Evolutionary conservation across 768 basidiomycete genomes (phyloP).

Genomic region (Austroboletus eburneus): DNA sequence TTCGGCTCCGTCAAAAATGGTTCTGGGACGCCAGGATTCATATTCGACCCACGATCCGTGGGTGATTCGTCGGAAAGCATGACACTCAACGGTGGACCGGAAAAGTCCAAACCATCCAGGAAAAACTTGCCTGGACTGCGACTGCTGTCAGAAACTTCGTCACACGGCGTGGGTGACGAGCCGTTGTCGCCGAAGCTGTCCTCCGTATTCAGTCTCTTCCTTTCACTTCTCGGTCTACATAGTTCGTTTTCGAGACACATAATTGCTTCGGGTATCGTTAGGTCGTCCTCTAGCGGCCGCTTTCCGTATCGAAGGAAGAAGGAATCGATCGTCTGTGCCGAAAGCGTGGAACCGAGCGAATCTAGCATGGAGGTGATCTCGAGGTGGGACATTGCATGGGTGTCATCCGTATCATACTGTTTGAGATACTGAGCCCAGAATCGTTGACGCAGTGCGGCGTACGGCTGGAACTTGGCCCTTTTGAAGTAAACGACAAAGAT

Average conservation of each 20-base stretch:
- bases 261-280: constrained; percentile 78
- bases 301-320: constrained; percentile 78
- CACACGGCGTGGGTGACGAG: constrained; percentile 51
- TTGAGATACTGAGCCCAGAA: constrained; percentile 89
- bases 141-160: constrained; percentile 19
- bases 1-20: constrained; percentile 42
- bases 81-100: constrained; percentile 43
- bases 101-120: constrained; percentile 59
- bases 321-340: constrained; percentile 65
- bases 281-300: constrained; percentile 58
- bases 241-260: constrained; percentile 84
- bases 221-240: constrained; percentile 66
- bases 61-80: constrained; percentile 29
- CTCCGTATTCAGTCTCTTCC: constrained; percentile 55
- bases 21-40: constrained; percentile 11
- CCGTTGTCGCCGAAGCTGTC: constrained; percentile 42
- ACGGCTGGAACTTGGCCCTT: constrained; percentile 94
- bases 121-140: constrained; percentile 37
- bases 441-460: constrained; percentile 82
- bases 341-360: constrained; percentile 92
- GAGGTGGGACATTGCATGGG: constrained; percentile 64
- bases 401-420: constrained; percentile 90
- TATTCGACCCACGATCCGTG: constrained; percentile 15
- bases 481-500: constrained; percentile 22
- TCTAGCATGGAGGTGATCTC: constrained; percentile 96